phyloP scores from a whole-genome alignment of 192 early-diverging fungal species.

The Coemansia sp. region DNA sequence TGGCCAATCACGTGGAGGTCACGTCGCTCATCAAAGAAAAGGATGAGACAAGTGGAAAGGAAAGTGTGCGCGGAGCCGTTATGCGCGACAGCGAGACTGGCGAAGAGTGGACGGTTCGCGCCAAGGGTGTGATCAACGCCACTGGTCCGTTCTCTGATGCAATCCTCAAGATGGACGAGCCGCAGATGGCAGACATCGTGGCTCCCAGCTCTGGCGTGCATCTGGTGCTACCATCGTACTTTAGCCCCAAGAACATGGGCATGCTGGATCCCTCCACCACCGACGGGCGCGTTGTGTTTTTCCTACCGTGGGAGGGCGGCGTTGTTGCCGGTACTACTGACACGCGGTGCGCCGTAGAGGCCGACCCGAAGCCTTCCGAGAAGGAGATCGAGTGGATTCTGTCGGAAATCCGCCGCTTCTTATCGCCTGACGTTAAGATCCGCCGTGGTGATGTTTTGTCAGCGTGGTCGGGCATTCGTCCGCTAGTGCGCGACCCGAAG shows the following conservation, averaged over 20 bases:
- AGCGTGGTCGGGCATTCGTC: conserved; percentile 97
- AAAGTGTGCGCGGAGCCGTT: conserved; percentile 72
- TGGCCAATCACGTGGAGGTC: conserved; percentile 94
- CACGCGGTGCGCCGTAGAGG: conserved; percentile 80
- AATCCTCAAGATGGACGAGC: conserved; percentile 86
- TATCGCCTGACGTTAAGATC: conserved; percentile 91
- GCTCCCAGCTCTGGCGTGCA: conserved; percentile 92
- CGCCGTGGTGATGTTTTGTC: conserved; percentile 94
- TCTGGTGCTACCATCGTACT: conserved; percentile 93
- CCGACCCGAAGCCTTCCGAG: conserved; percentile 84
- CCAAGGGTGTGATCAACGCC: conserved; percentile 95
- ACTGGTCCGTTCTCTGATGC: conserved; percentile 76
- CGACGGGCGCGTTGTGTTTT: conserved; percentile 96
- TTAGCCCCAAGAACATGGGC: conserved; percentile 91
- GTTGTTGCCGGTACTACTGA: conserved; percentile 96
- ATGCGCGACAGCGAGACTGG: conserved; percentile 83
- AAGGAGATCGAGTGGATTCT: conserved; percentile 96
- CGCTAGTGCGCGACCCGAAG: conserved; percentile 91
- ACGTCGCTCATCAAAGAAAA: conserved; percentile 71
- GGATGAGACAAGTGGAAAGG: conserved; percentile 48
- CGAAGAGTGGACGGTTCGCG: conserved; percentile 78
- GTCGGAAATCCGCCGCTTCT: conserved; percentile 85
- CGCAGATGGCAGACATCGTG: conserved; percentile 77
- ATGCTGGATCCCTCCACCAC: conserved; percentile 90
- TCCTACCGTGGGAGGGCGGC: conserved; percentile 96